Conservation (phyloP, 345 rosid species). For the Eucalyptus polybractea region DNA sequence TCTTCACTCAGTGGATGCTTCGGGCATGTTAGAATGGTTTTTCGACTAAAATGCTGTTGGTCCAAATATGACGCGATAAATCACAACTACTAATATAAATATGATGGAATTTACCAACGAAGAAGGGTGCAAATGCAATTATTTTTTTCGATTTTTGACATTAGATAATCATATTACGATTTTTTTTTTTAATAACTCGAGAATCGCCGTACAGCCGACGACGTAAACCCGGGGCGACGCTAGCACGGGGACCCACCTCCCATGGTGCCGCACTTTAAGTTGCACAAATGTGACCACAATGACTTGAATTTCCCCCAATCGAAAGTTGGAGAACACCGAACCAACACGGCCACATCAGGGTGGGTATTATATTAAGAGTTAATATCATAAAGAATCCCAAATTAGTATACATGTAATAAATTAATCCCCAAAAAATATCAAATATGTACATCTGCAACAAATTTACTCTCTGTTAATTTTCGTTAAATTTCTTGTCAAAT, state of each 20-base stretch:
- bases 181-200: rapidly evolving
- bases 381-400: rapidly evolving
- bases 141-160: too few species aligned
- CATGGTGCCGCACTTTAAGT: rapidly evolving
- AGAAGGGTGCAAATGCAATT: background rate
- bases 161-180: too few species aligned
- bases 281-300: rapidly evolving
- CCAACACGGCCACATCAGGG: rapidly evolving
- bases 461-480: too few species aligned
- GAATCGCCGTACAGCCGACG: rapidly evolving
- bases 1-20: background rate
- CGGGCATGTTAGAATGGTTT: background rate
- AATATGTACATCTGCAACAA: rapidly evolving
- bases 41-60: background rate
- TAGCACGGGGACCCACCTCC: rapidly evolving
- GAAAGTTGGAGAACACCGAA: rapidly evolving
- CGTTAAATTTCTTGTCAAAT: too few species aligned
- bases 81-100: background rate
- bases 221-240: rapidly evolving
- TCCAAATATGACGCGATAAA: background rate
- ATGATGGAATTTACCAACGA: background rate
- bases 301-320: rapidly evolving
- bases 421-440: background rate
- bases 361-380: too few species aligned
- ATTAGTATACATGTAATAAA: background rate